Evolutionary conservation across 106 monocot genomes (phyloP), one percentile per base, ranked within the genome.

Genomic region (Apostasia ramifera): DNA sequence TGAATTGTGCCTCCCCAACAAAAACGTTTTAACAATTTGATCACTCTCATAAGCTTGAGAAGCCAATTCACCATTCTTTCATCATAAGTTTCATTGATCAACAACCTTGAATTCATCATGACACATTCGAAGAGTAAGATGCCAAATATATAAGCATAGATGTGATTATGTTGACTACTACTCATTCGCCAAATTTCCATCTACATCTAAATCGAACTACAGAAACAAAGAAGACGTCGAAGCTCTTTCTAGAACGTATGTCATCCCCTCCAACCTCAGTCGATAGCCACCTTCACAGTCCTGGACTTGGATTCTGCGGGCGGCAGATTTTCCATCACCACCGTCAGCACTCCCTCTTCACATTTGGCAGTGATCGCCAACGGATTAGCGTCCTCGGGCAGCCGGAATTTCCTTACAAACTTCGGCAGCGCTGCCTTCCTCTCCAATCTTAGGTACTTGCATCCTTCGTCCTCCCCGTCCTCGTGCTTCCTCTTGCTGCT

Each of bases 331-430:
- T 71, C 83, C 41, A 90, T 83, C 4, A 66, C 66, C 42, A 94
- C 82, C 2, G 74, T 80, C 26, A 94, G 84, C 70, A 83, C 88
- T 2, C 92, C 92, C 40, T 86, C 69, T 81, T 93, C 86, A 60
- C 86, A 89, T 61, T 73, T 83, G 39, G 92, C 93, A 0, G 86
- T 41, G 69, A 89, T 80, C 3, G 70, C 77, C 6, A 61, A 42
- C 1, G 63, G 13, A 56, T 89, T 70, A 3, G 89, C 68, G 70
- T 93, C 79, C 37, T 84, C 83, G 13, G 89, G 86, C 40, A 93
- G 83, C 40, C 74, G 55, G 67, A 93, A 93, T 52, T 78, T 93
- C 76, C 83, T 64, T 55, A 40, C 0, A 67, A 93, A 86, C 72
- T 70, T 77, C n/a, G 40, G 8, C 2, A 63, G 3, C 7, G 72